These are phyloP conservation scores for Xanthoparmelia taractica DNA, from an alignment of 495 filamentous ascomycete genomes.

Conservation along the genomic window DNA sequence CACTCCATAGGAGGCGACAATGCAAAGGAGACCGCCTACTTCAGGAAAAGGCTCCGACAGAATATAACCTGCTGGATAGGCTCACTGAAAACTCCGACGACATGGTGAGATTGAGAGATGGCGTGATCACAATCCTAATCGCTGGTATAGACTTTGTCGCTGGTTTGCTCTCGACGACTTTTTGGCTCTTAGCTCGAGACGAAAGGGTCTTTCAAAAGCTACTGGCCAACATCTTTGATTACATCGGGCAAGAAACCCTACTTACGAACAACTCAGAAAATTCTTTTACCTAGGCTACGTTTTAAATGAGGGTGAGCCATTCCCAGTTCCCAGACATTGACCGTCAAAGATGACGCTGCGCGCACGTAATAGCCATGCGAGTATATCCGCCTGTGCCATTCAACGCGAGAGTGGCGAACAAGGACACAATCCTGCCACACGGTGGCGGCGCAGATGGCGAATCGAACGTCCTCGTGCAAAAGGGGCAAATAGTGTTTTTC, in stretches of 20 bases:
- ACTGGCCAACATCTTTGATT: constrained; percentile 14
- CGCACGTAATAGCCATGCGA: constrained; percentile 38
- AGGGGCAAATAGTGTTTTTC: constrained; percentile 21
- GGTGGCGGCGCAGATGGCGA: constrained; percentile 6
- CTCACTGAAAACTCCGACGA: constrained; percentile 20
- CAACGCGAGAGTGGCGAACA: constrained; percentile 55
- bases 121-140: constrained; percentile 20
- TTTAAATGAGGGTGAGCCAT: constrained; percentile 19
- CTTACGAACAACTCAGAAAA: constrained; percentile 18
- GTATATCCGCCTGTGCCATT: constrained; percentile 67
- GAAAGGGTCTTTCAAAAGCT: constrained; percentile 18
- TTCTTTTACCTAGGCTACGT: constrained; percentile 24
- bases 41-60: constrained; percentile 7
- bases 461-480: constrained; percentile 13
- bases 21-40: background rate
- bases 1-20: background rate
- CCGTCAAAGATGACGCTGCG: too few relatives aligned
- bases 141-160: constrained; percentile 11
- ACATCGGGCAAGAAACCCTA: constrained; percentile 17
- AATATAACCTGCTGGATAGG: constrained; percentile 21
- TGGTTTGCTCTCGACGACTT: constrained; percentile 13
- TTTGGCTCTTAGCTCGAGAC: constrained; percentile 10
- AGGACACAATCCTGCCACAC: constrained; percentile 8
- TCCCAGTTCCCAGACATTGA: constrained; percentile 36
- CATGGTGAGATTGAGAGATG: background rate